phyloP scores from a whole-genome alignment of 495 filamentous ascomycete species.

The Hyaloscypha hepaticicola region DNA sequence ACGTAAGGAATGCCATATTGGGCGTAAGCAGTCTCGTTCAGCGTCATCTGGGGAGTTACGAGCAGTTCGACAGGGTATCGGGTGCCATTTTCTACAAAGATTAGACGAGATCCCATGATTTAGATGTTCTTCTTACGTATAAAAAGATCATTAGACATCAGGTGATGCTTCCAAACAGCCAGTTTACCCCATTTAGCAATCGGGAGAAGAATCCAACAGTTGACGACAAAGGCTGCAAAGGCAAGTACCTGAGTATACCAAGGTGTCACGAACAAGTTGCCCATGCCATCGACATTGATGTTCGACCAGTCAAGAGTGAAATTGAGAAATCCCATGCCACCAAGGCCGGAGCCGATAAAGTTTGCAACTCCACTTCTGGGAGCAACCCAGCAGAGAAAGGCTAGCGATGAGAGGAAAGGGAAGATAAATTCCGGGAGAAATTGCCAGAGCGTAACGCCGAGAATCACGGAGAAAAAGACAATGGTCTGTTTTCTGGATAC shows the following conservation, averaged over 20 bases:
- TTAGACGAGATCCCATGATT: background rate
- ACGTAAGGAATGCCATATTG: conserved; percentile 52
- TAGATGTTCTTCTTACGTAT: conserved; percentile 29
- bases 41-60: conserved; percentile 45
- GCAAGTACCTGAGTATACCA: conserved; percentile 56
- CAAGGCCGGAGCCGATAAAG: conserved; percentile 55
- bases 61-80: conserved; percentile 47
- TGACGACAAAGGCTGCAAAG: conserved; percentile 51
- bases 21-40: conserved; percentile 54
- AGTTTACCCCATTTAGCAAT: conserved; percentile 55
- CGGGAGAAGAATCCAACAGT: conserved; percentile 55
- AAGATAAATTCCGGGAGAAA: conserved; percentile 60
- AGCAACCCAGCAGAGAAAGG: conserved; percentile 62
- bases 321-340: conserved; percentile 60
- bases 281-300: conserved; percentile 45
- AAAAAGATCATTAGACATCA: conserved; percentile 56
- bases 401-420: conserved; percentile 54
- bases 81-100: conserved; percentile 41
- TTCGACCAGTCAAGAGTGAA: conserved; percentile 58
- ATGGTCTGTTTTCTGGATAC: conserved; percentile 52
- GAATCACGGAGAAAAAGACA: conserved; percentile 51
- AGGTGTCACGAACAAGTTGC: conserved; percentile 52
- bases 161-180: conserved; percentile 46
- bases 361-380: conserved; percentile 54
- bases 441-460: conserved; percentile 55